Evolutionary conservation across 805 yeast species (phyloP).

Genomic region (Myxozyma lipomycoides): DNA sequence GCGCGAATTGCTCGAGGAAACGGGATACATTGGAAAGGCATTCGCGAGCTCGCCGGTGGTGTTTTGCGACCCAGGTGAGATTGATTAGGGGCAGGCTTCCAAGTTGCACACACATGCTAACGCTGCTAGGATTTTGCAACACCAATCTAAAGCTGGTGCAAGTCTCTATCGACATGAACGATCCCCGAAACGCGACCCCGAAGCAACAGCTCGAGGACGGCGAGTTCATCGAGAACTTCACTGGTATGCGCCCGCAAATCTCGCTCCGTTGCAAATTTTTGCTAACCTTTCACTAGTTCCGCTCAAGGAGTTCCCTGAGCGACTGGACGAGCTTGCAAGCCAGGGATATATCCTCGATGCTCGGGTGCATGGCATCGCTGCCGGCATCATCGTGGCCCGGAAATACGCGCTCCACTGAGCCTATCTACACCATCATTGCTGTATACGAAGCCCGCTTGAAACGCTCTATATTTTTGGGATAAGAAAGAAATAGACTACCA

Average conservation of each 20-base stretch:
- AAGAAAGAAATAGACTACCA: too few species aligned
- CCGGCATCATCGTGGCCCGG: conserved; percentile 63
- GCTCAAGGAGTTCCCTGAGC: conserved; percentile 52
- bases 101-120: too few species aligned
- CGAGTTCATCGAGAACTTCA: conserved; percentile 88
- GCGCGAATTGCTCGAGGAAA: conserved; percentile 86
- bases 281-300: conserved; percentile 44
- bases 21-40: conserved; percentile 78
- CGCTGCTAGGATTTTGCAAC: conserved; percentile 55
- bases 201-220: conserved; percentile 75
- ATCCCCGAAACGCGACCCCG: conserved; percentile 65
- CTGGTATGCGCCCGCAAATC: conserved; percentile 33
- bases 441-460: too few species aligned
- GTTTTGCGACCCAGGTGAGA: conserved; percentile 69
- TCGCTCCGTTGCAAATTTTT: not conserved
- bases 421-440: too few species aligned
- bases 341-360: conserved; percentile 83
- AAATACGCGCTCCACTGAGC: conserved; percentile 21
- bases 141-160: conserved; percentile 79
- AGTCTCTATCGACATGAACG: conserved; percentile 67
- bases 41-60: conserved; percentile 46
- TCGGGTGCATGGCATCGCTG: conserved; percentile 78
- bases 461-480: too few species aligned
- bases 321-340: conserved; percentile 47
- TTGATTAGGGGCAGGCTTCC: too few species aligned